Base-by-base conservation (phyloP, 169 alveolate species). In the Cryptosporidium parvum region DNA sequence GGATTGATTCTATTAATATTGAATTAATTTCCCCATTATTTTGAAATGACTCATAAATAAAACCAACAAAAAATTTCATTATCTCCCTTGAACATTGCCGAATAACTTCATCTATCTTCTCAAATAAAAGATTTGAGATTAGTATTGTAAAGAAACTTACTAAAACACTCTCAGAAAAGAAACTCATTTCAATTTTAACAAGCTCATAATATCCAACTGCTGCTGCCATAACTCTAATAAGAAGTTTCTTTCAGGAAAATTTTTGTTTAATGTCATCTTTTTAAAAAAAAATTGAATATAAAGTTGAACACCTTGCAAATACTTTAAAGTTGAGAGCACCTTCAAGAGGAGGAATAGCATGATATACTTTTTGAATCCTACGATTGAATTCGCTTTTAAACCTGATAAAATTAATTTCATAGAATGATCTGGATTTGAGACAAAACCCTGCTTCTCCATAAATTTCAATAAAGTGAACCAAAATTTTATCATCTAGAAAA, bases 181-280 rank as follows among this genome's bases (percentile, higher is more conserved):
- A 56, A 3, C 56, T 53, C 72, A 29, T 37, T 16, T 73, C 14
- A 5, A 53, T 31, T 31, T 51, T 21, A 10, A 42, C 18, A 31
- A 73, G 45, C 10, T 56, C 62, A 59, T 73, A 73, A 26, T 51
- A 73, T 14, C 51, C 72, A 9, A 73, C 44, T 1, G 61, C 6
- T 9, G 86, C 44, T 8, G 33, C 18, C n/a, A 53, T 6, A 56
- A 73, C 56, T 58, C 71, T 58, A 18, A 73, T 42, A 29, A 72
- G 56, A 53, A 73, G 68, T 73, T 73, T 21, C 86, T 52, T 52
- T 73, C 86, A n/a, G 86, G 72, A 3, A 53, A 58, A 3, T 18
- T 10, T 62, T 56, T 73, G 4, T 58, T 73, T 8, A 53, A 18
- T 2, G 33, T 3, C 1, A 48, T 8, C 26, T n/a, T 73, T 33